phyloP scores from a whole-genome alignment of 257 asterid genomes.

The Anisodus acutangulus region DNA sequence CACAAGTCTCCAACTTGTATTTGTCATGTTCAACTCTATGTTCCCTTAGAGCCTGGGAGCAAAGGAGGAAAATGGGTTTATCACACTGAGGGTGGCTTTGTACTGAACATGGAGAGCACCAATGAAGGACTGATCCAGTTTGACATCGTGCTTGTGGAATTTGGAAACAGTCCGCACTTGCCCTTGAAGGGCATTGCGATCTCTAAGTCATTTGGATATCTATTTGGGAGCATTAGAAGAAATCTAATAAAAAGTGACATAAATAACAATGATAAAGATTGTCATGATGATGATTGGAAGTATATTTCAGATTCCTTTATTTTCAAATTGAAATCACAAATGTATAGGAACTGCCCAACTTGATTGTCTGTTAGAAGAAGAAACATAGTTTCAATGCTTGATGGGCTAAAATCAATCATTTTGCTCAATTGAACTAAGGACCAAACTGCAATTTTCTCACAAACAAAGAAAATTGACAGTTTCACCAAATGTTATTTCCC shows the following conservation, averaged over 20 bases:
- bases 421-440: not conserved
- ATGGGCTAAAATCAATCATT: not conserved
- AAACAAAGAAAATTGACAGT: not conserved
- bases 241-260: not conserved
- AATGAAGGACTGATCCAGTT: not conserved
- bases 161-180: not conserved
- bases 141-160: not conserved
- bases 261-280: not conserved
- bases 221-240: not conserved
- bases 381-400: not conserved
- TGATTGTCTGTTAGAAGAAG: not conserved
- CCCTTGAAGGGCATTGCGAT: not conserved
- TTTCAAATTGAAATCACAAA: not conserved
- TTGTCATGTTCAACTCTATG: not conserved
- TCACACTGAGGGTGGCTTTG: no score
- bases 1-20: no score
- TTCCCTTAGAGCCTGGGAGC: not conserved
- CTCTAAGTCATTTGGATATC: constrained; percentile 16
- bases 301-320: not conserved
- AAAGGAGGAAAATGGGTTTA: not conserved
- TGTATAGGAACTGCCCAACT: not conserved
- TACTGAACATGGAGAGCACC: not conserved
- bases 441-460: not conserved
- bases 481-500: not conserved
- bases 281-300: not conserved